phyloP scores from a whole-genome alignment of 163 green algal genomes.

The Volvox carteri region DNA sequence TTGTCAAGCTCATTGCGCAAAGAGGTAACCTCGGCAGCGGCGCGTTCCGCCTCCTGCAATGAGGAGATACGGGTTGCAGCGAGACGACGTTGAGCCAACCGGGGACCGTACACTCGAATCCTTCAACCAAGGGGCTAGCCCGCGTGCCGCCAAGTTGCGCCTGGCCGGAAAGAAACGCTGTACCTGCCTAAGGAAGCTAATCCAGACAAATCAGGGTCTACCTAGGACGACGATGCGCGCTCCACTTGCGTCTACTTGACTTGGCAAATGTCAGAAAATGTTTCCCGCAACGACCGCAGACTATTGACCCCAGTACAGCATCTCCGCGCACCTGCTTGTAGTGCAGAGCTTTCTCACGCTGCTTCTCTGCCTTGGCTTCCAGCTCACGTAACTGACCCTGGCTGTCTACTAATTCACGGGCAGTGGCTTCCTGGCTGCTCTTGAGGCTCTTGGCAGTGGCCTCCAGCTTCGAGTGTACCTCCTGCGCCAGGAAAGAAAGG shows the following conservation, averaged over 20 bases:
- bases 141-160: too few relatives aligned
- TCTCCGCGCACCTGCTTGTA: conserved; percentile 40
- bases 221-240: too few relatives aligned
- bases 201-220: too few relatives aligned
- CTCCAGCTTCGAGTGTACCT: conserved; percentile 40
- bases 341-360: conserved; percentile 45
- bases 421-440: conserved; percentile 32
- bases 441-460: conserved; percentile 37
- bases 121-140: too few relatives aligned
- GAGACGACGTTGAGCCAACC: too few relatives aligned
- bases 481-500: neutral
- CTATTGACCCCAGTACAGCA: neutral
- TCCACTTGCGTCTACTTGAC: too few relatives aligned
- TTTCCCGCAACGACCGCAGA: neutral
- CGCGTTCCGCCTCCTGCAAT: conserved; percentile 27
- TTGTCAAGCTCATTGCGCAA: neutral
- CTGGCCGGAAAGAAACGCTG: too few relatives aligned
- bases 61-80: neutral
- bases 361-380: conserved; percentile 33
- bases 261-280: neutral
- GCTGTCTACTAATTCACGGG: conserved; percentile 33
- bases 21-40: neutral
- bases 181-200: too few relatives aligned
- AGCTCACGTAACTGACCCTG: conserved; percentile 43
- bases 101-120: too few relatives aligned